phyloP scores from a whole-genome alignment of 1,139 yeast species.

The Nakaseomyces sp. region DNA sequence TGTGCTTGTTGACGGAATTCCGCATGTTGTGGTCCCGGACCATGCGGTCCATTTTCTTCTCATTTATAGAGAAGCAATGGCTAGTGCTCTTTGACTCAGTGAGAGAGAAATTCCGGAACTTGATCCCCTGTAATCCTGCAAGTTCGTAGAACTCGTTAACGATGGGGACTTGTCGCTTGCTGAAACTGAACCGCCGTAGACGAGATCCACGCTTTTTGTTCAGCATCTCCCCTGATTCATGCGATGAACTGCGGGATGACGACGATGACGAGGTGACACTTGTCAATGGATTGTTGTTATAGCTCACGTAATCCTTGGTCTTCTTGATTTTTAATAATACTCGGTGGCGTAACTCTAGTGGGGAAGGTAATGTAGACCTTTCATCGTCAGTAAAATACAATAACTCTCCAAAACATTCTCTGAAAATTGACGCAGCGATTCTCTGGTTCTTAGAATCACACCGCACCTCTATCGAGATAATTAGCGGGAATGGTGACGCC shows the following conservation, averaged over 20 bases:
- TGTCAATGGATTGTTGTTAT: background rate
- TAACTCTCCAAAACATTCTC: constrained; percentile 49
- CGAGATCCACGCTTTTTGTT: constrained; percentile 24
- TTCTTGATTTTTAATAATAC: constrained; percentile 72
- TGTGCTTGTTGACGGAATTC: constrained; percentile 61
- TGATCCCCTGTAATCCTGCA: constrained; percentile 62
- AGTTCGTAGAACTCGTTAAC: constrained; percentile 49
- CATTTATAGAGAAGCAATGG: constrained; percentile 83
- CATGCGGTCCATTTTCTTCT: constrained; percentile 56
- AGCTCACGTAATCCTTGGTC: constrained; percentile 28
- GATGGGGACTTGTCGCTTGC: constrained; percentile 33
- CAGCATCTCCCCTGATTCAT: constrained; percentile 12
- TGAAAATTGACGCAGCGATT: constrained; percentile 44
- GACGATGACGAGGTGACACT: constrained; percentile 10
- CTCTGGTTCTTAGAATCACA: constrained; percentile 62
- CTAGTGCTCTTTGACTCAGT: constrained; percentile 77
- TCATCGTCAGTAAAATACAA: constrained; percentile 32
- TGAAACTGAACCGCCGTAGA: constrained; percentile 19
- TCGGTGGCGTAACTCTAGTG: constrained; percentile 56
- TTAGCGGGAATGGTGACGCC: constrained; percentile 73
- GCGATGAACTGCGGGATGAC: constrained; percentile 16
- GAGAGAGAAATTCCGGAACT: constrained; percentile 71
- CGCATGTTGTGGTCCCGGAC: constrained; percentile 49
- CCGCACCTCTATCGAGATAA: constrained; percentile 79
- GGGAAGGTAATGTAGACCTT: constrained; percentile 51